Conservation (phyloP, 2,329 filamentous ascomycete genomes). For the Fusarium irregulare region DNA sequence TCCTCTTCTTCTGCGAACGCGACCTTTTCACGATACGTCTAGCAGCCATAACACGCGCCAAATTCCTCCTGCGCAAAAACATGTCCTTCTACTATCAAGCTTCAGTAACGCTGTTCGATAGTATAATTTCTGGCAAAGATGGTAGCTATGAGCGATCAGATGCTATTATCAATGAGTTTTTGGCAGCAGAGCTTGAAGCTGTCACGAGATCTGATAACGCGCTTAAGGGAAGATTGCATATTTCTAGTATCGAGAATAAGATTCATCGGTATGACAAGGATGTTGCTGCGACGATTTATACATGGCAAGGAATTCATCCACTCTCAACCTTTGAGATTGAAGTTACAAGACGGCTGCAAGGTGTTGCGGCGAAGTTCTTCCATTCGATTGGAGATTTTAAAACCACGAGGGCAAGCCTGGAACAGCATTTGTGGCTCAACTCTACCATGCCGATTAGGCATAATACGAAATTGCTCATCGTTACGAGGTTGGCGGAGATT, state of each 20-base stretch:
- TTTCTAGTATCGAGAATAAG: constrained; percentile 52
- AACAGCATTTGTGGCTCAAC: constrained; percentile 47
- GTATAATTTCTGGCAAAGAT: constrained; percentile 47
- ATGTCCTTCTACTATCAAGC: constrained; percentile 51
- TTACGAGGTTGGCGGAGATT: constrained; percentile 46
- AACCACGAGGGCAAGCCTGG: constrained; percentile 45
- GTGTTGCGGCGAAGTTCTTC: constrained; percentile 49
- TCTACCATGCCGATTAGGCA: constrained; percentile 41
- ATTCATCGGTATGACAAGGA: constrained; percentile 49
- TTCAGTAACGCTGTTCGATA: constrained; percentile 48
- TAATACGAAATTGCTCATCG: constrained; percentile 45
- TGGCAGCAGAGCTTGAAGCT: too few relatives aligned
- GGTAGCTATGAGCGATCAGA: constrained; percentile 45
- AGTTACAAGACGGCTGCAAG: constrained; percentile 50
- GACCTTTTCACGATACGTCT: constrained; percentile 45
- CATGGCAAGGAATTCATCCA: constrained; percentile 46
- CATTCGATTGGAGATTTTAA: constrained; percentile 50
- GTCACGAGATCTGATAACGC: constrained; percentile 48
- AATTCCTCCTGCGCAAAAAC: constrained; percentile 38
- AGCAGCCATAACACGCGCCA: constrained; percentile 43
- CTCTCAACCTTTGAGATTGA: constrained; percentile 50
- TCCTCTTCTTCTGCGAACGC: constrained; percentile 49
- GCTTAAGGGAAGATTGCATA: constrained; percentile 48
- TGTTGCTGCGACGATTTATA: constrained; percentile 47
- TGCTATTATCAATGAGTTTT: constrained; percentile 37